These are phyloP conservation scores for Microglena sp. DNA, from an alignment of 139 green algal genomes.

Conservation along the genomic window DNA sequence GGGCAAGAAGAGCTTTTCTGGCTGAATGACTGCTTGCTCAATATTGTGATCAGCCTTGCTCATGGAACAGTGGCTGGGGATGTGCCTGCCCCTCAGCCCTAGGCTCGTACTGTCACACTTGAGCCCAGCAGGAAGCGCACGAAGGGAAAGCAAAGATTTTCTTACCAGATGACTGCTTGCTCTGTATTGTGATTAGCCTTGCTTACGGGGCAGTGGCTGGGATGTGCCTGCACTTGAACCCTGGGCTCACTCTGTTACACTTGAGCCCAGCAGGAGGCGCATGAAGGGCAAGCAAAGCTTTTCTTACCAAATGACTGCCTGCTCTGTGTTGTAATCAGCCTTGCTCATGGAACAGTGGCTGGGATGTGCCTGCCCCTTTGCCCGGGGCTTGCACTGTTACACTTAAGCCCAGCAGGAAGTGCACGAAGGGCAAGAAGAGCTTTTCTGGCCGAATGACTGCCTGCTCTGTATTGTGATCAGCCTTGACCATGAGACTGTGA, in stretches of 20 bases:
- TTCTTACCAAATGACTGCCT: constrained; percentile 21
- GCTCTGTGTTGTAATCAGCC: constrained; percentile 22
- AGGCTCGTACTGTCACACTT: constrained; percentile 27
- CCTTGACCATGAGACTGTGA: no score
- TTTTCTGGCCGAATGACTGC: constrained; percentile 23
- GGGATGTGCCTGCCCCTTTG: no score
- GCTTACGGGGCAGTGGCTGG: no score
- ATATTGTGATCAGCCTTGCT: constrained; percentile 21
- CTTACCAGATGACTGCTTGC: constrained; percentile 22
- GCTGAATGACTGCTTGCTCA: constrained; percentile 22
- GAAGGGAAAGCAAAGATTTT: constrained; percentile 39
- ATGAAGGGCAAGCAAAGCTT: constrained; percentile 43
- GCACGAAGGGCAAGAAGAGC: constrained; percentile 45
- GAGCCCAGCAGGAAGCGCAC: constrained; percentile 33
- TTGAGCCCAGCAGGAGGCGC: constrained; percentile 33
- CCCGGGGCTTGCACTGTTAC: constrained; percentile 25
- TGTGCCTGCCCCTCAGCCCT: no score
- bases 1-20: constrained; percentile 41
- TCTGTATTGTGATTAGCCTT: constrained; percentile 22
- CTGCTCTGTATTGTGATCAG: constrained; percentile 23
- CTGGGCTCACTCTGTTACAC: constrained; percentile 22
- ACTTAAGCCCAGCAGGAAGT: constrained; percentile 29
- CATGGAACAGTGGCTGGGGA: no score
- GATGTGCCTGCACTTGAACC: no score
- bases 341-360: no score